Base-by-base conservation (phyloP, 257 asterid species). In the Jacaranda mimosifolia region DNA sequence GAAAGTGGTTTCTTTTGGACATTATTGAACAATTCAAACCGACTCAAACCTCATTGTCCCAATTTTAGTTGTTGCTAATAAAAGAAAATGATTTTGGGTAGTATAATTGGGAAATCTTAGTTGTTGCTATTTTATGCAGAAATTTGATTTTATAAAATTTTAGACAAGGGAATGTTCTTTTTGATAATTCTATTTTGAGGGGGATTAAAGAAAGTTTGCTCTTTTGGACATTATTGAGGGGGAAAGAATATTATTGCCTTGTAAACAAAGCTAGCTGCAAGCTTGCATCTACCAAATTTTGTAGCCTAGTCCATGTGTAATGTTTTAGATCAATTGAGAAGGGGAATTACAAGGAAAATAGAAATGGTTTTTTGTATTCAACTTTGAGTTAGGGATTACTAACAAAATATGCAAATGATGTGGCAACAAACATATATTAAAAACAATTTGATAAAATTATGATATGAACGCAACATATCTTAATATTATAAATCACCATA, bases 231-330 rank as follows among this genome's bases (percentile, higher is more conserved):
- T 72, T 72, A 40, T 36, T 73, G 43, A 59, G 69, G 57, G 75
- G 75, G 67, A 62, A 82, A 73, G 82, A 80, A 81, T 71, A 75
- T 78, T 48, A 32, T 63, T 78, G 84, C 87, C 78, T 85, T 36
- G 68, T 64, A 14, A 39, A 66, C 62, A 72, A 68, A 85, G 68
- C 21, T 55, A 73, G 9, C 46, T 5, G 9, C 60, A 46, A 46
- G 66, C 78, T 21, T 69, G 70, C 76, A 72, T 21, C n/a, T 6
- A 51, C 72, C 85, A 46, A 74, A 60, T 48, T 70, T 74, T 68
- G 68, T 64, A 42, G 65, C 48, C 49, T 57, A 72, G 52, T 68
- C 45, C 57, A 59, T 62, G 73, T 69, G 73, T 55, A 9, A 11
- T 57, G 68, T 46, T 39, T 55, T 13, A 3, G 7, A 66, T 17